phyloP scores from a whole-genome alignment of 140 eudicot species.

The Stevia rebaudiana region DNA sequence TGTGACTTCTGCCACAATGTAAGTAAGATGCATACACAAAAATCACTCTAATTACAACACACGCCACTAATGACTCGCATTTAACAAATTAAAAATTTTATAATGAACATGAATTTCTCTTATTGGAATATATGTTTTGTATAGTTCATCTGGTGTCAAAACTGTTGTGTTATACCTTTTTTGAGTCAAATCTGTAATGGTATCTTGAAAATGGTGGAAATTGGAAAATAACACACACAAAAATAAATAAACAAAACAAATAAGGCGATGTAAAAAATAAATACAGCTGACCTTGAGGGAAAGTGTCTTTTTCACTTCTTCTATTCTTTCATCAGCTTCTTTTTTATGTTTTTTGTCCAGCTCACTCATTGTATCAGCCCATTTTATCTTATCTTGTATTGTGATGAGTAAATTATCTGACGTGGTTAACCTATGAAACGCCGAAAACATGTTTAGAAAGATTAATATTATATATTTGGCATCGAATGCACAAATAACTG shows the following conservation, averaged over 20 bases:
- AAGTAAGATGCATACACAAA: constrained; percentile 90
- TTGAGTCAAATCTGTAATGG: not conserved
- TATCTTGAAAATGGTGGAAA: not conserved
- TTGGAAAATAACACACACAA: not conserved
- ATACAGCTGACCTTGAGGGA: constrained; percentile 69
- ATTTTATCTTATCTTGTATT: constrained; percentile 90
- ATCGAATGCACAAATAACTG: constrained; percentile 3
- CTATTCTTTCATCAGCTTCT: constrained; percentile 64
- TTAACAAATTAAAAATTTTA: not conserved
- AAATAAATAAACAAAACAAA: not conserved
- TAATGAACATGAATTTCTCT: not conserved
- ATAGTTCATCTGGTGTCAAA: not conserved
- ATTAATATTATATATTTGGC: not conserved
- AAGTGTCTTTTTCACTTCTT: constrained; percentile 73
- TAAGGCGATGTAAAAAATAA: not conserved
- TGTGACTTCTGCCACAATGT: constrained; percentile 94
- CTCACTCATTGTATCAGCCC: constrained; percentile 88
- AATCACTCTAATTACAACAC: constrained; percentile 20
- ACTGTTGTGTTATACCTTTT: not conserved
- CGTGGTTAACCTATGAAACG: constrained; percentile 57
- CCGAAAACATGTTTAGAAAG: not conserved
- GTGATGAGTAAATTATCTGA: constrained; percentile 76
- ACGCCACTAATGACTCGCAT: not conserved
- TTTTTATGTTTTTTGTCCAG: constrained; percentile 67
- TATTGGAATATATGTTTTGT: not conserved